These are phyloP conservation scores for Mallotus japonicus DNA, from an alignment of 441 rosid genomes.

Conservation along the genomic window DNA sequence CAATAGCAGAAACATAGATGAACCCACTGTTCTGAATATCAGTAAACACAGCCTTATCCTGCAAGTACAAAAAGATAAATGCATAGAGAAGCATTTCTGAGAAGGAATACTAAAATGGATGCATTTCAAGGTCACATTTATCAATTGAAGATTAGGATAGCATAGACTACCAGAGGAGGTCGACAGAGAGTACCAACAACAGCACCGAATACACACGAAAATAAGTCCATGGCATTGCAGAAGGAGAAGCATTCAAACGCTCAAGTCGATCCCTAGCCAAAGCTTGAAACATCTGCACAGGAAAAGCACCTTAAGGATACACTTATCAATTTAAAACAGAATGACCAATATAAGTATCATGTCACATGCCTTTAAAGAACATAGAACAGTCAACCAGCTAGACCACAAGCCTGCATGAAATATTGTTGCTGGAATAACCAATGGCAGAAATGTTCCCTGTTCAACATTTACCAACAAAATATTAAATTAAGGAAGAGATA, in stretches of 20 bases:
- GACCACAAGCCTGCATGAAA: constrained; percentile 90
- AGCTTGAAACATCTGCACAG: constrained; percentile 94
- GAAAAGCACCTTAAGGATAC: constrained; percentile 5
- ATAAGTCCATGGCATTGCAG: constrained; percentile 84
- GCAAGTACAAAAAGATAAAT: constrained; percentile 33
- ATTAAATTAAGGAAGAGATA: not conserved
- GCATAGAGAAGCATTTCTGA: constrained; percentile 9
- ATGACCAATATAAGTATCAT: constrained; percentile 11
- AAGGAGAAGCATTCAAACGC: constrained; percentile 91
- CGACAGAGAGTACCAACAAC: constrained; percentile 69
- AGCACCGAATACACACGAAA: constrained; percentile 86
- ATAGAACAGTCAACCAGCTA: constrained; percentile 77
- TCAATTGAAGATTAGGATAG: constrained; percentile 21
- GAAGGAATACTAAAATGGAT: not conserved
- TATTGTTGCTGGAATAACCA: constrained; percentile 83
- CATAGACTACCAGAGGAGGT: constrained; percentile 67
- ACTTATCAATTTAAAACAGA: constrained; percentile 20
- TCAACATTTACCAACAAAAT: constrained; percentile 26
- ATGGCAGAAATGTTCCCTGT: constrained; percentile 89
- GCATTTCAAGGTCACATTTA: constrained; percentile 9
- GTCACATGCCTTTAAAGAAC: constrained; percentile 76
- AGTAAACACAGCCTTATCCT: constrained; percentile 79
- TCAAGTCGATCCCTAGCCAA: constrained; percentile 98
- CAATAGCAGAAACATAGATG: constrained; percentile 75
- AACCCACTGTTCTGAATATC: constrained; percentile 53